phyloP scores from a whole-genome alignment of 2,329 filamentous ascomycete genomes.

The Byssoonygena ceratinophila region DNA sequence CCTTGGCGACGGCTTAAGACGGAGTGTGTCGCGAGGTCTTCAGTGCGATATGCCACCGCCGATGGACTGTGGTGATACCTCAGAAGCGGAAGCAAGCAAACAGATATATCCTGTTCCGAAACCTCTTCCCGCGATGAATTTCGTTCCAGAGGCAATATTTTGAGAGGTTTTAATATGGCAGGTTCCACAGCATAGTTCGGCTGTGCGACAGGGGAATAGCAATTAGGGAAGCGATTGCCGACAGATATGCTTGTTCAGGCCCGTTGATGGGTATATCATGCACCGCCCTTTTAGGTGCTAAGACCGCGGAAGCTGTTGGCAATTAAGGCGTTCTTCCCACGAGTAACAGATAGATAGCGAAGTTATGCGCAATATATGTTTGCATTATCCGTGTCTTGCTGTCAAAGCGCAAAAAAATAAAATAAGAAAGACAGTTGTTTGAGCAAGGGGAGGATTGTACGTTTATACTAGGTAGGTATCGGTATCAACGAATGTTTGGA shows the following conservation, averaged over 20 bases:
- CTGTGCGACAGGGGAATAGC: not conserved
- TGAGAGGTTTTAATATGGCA: not conserved
- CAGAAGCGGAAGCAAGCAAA: not conserved
- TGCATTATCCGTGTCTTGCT: conserved; percentile 2
- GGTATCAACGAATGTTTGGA: conserved; percentile 6
- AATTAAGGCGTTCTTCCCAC: not conserved
- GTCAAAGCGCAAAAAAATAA: not conserved
- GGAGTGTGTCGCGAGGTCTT: too few species aligned
- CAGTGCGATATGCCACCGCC: too few species aligned
- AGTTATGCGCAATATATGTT: not conserved
- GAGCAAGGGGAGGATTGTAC: too few species aligned
- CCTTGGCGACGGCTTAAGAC: not conserved
- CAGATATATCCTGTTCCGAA: not conserved
- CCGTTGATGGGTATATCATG: not conserved
- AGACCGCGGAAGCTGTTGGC: not conserved
- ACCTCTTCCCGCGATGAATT: too few species aligned
- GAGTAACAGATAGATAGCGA: not conserved
- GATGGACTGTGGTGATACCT: not conserved
- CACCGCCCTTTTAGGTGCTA: not conserved
- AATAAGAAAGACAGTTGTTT: not conserved
- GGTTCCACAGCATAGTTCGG: not conserved
- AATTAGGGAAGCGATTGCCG: not conserved
- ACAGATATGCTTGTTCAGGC: not conserved
- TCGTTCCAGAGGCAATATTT: not conserved
- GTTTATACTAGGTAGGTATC: conserved; percentile 2